Evolutionary conservation across 495 filamentous ascomycete species (phyloP), one percentile per base, ranked within the genome.

Genomic region (Tricharina praecox): DNA sequence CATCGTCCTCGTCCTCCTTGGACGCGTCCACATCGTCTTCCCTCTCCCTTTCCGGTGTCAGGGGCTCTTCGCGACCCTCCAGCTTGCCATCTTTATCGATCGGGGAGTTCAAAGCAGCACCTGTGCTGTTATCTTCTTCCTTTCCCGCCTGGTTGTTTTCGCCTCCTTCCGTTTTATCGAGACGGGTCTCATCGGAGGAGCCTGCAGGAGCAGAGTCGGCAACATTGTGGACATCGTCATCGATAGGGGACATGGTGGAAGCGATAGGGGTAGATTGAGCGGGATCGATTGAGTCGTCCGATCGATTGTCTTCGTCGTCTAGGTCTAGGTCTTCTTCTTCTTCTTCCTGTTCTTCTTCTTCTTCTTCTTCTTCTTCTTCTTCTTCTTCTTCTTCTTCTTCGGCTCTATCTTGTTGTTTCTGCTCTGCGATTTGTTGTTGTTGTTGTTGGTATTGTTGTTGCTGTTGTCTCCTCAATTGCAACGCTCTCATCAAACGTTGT

Each of bases 401-500:
- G 20, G 10, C 24, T 16, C 7, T 19, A 11, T 43, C 39, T 24
- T 43, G 20, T 4, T 5, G 20, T 23, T 23, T 28, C 18, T 25
- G 39, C 25, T 43, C 24, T 19, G 20, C 39, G 7, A 24, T 19
- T 43, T 59, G 55, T 43, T 59, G 55, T 49, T 56, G 55, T 28
- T 50, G 28, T 43, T 59, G 55, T 49, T 56, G 55, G 25, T 50
- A 24, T 43, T 59, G 55, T 43, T 59, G 55, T 49, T 56, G 55
- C 32, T 50, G 28, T 50, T 48, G 32, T 39, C 58, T 74, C 66
- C 90, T 72, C 36, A 95, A 66, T 53, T 96, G 81, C 62, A 95
- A 70, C 3, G 90, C 88, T 67, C 88, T 94, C 84, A 93, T 82
- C 49, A 97, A 67, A 51, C 86, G 73, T 53, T 81, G 75, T 62